Percentiles rank a stretch among this genome's conserved stretches.
Conservation (phyloP, 768 basidiomycete species). For the Hypholoma fasciculare region DNA sequence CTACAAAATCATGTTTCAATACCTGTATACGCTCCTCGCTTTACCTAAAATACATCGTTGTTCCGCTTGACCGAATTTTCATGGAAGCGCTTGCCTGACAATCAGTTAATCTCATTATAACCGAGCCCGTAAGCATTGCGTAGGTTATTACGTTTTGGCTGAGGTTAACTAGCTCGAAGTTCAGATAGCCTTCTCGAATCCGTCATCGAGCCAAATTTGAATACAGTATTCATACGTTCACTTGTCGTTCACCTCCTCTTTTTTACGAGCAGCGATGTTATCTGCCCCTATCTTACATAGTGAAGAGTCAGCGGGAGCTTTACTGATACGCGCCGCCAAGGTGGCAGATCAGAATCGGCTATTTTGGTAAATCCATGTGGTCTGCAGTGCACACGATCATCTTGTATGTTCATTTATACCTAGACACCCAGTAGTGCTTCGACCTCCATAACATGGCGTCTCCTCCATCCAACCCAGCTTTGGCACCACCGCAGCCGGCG, state of each 20-base stretch:
- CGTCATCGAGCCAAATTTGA: not conserved
- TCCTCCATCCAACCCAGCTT: constrained; percentile 13
- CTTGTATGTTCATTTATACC: constrained; percentile 3
- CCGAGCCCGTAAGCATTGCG: too few relatives aligned
- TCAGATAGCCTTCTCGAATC: not conserved
- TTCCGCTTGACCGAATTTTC: too few relatives aligned
- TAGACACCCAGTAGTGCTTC: not conserved
- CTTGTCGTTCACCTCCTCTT: not conserved
- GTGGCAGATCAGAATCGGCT: not conserved
- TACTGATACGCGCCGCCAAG: constrained; percentile 3
- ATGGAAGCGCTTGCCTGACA: too few relatives aligned
- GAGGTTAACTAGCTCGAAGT: not conserved
- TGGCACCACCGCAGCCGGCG: constrained; percentile 36
- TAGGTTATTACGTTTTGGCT: not conserved
- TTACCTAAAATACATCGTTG: too few relatives aligned
- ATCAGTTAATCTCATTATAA: too few relatives aligned
- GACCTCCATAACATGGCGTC: not conserved
- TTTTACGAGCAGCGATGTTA: not conserved
- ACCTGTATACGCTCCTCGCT: too few relatives aligned
- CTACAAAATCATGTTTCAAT: too few relatives aligned
- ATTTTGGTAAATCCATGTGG: not conserved
- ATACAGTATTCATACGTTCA: not conserved
- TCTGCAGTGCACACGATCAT: not conserved
- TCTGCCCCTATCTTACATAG: constrained; percentile 3
- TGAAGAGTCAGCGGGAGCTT: not conserved